Percentiles rank a stretch among this genome's conserved stretches.
Conservation (phyloP, 208 protist species). For the Vickermania ingenoplastis region DNA sequence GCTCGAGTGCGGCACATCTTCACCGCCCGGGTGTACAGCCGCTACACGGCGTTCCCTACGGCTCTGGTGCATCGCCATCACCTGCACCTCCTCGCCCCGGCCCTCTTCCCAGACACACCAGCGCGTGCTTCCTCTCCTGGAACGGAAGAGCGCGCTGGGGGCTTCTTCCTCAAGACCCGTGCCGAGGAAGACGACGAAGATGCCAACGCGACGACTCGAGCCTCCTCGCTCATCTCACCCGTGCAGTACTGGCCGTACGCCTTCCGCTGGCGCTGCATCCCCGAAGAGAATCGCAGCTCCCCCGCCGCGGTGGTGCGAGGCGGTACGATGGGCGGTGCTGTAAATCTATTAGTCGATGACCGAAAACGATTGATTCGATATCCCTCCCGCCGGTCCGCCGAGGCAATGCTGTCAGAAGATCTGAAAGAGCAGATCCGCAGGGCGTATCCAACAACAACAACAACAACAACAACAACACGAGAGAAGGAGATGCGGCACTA, state of each 20-base stretch:
- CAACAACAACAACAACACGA: neutral
- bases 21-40: slow-evolving; percentile 25
- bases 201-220: neutral
- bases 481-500: slow-evolving; percentile 1
- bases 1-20: slow-evolving; percentile 68
- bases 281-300: slow-evolving; percentile 6
- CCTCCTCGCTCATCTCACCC: neutral
- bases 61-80: slow-evolving; percentile 77
- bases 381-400: slow-evolving; percentile 2
- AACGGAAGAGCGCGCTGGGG: neutral
- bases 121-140: neutral
- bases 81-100: slow-evolving; percentile 44
- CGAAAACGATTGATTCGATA: neutral
- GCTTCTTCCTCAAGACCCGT: too few species aligned
- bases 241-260: slow-evolving; percentile 41
- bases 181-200: neutral
- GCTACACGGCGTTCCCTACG: slow-evolving; percentile 72
- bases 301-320: neutral
- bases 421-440: neutral
- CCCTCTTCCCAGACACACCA: slow-evolving; percentile 53
- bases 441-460: neutral
- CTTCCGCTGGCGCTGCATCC: slow-evolving; percentile 29
- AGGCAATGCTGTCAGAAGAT: slow-evolving; percentile 19
- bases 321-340: neutral
- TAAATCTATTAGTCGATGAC: neutral